Base-by-base conservation (phyloP, 169 alveolate genomes). In the Plasmodium vinckei region DNA sequence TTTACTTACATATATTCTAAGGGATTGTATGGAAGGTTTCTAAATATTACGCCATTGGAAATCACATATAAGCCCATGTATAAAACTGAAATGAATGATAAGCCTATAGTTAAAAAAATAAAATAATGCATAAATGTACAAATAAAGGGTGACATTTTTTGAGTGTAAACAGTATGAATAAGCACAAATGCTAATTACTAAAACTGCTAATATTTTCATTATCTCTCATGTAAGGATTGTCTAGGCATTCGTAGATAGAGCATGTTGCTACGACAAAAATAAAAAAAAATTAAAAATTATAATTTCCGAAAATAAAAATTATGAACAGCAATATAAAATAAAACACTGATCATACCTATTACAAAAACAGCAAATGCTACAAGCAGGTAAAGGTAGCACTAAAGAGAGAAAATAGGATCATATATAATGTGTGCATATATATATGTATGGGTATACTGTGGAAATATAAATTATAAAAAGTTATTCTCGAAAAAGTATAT, bases 11-110 rank as follows among this genome's bases (percentile, higher is more conserved):
- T 49, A 47, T 75, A 75, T 75, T 75, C 88, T 68, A 64, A n/a
- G n/a, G 88, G 88, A n/a, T 75, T 73, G 47, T 75, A 75, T 10
- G 88, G 88, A 19, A 75, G 61, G 21, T 73, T 19, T 49, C 61
- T 75, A 42, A 75, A 75, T 5, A 68, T 21, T 19, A 51, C 15
- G 9, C 46, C 15, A 33, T 75, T 73, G 12, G 88, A 61, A 61
- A 56, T 75, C 10, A 21, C 23, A 56, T 75, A 63, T 17, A 75
- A 39, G 49, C 88, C 88, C 15, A 75, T 75, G 44, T 61, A 75
- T 21, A 65, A 46, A 47, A 75, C 75, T 23, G 88, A 75, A 17
- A 57, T 23, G 33, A 75, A 75, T 63, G 61, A 73, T 39, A 63
- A 47, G 39, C 75, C 88, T 75, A 64, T 0, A n/a, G 7, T 39